Evolutionary conservation across 495 filamentous ascomycete species (phyloP), one percentile per base, ranked within the genome.

Genomic region (Talaromyces liani): DNA sequence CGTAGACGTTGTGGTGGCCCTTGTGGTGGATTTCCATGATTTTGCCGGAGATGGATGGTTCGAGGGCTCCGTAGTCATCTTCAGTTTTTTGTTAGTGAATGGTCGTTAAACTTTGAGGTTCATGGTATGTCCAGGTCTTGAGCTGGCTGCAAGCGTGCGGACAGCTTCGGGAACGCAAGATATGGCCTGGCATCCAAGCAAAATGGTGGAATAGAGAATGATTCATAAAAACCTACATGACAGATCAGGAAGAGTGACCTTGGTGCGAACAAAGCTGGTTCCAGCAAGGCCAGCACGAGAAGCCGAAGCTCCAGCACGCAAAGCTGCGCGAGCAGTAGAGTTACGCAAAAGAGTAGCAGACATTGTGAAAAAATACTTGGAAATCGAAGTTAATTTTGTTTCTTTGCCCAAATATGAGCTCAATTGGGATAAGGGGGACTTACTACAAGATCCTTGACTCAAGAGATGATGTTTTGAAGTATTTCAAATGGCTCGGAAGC

Each of bases 201-300:
- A 41, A 16, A 3, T 14, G 16, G 12, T 16, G 14, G 33, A 25
- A 29, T 6, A 16, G 6, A 41, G 55, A 16, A 10, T 55, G 45
- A 34, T 18, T 47, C 53, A 58, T 22, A 10, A 27, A 20, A 12
- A 75, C 88, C 66, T 85, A 96, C 92, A 98, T 67, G 90, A 76
- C n/a, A 98, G 86, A 72, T 97, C 93, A 34, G 94, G 94, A 27
- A 98, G 87, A 25, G 91, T 96, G 53, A 91, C 93, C 81, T 97
- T 98, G 74, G 87, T 86, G 67, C 91, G 84, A 68, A 85, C 79
- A 72, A 95, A 93, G 73, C 85, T 87, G 67, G 87, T 87, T 74
- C 84, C 85, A 62, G 85, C 83, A 69, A 87, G 73, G 64, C 84
- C 83, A 70, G 85, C 82, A 64, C 73, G 78, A 71, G 77, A 71